Percentiles rank a stretch among this genome's conserved stretches.
Evolutionary conservation across 345 rosid genomes (phyloP).

Genomic region (Salix caprea): DNA sequence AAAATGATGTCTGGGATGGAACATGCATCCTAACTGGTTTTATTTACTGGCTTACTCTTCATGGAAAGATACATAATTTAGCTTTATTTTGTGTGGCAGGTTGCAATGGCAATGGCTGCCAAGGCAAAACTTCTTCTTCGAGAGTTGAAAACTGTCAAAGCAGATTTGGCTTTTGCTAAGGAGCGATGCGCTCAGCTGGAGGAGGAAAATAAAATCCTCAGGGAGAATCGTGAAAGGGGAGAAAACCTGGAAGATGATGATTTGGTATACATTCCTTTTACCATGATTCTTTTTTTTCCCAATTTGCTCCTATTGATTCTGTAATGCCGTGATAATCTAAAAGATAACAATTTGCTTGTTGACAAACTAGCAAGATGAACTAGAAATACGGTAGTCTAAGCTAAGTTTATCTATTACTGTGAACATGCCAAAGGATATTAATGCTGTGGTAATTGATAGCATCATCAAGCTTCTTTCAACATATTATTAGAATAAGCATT

Average conservation of each 20-base stretch:
- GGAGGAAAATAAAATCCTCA: slow-evolving; percentile 33
- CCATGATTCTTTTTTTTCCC: not conserved
- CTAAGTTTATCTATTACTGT: not conserved
- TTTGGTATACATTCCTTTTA: slow-evolving; percentile 16
- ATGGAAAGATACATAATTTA: slow-evolving; percentile 16
- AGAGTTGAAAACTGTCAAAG: slow-evolving; percentile 36
- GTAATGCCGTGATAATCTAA: not conserved
- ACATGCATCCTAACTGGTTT: not conserved
- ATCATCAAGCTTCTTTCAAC: not conserved
- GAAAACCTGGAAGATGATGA: slow-evolving; percentile 31
- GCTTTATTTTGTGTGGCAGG: slow-evolving; percentile 35
- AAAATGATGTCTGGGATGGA: not conserved
- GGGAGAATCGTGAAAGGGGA: slow-evolving; percentile 28
- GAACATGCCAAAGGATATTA: not conserved
- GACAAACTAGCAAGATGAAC: not conserved
- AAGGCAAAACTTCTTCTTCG: slow-evolving; percentile 35
- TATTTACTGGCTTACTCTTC: slow-evolving; percentile 1
- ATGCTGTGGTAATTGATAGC: not conserved
- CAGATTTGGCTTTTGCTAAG: slow-evolving; percentile 36
- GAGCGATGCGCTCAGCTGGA: slow-evolving; percentile 34
- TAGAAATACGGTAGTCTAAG: not conserved
- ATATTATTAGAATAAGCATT: not conserved
- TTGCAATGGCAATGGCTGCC: slow-evolving; percentile 41
- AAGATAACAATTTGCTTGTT: not conserved
- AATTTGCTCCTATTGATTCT: not conserved